Base-by-base conservation (phyloP, 108 stramenopile species). In the Licmophora abbreviata region DNA sequence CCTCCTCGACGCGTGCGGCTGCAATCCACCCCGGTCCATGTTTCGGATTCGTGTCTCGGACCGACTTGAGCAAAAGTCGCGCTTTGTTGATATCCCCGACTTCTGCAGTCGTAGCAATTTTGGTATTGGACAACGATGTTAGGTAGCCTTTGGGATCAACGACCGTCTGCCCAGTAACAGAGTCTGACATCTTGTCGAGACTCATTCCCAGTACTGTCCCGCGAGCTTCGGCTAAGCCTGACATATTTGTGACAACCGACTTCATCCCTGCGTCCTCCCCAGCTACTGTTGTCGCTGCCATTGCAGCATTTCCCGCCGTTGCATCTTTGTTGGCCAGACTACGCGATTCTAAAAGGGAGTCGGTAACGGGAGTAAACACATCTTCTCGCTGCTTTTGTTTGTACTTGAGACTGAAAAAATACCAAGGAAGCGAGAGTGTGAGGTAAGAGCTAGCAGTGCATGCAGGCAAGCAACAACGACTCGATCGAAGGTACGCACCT, bases 11-110 rank as follows among this genome's bases (percentile, higher is more conserved):
- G 14, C 98, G 69, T 6, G 97, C 96, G 1, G 94, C 81, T 8
- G 98, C 95, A 54, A 99, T 97, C 98, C 98, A 99, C 30, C 95
- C 96, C 0, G 93, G 97, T 1, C 78, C 93, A 66, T 99, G 96
- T 50, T 88, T 87, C 4, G 96, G 97, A 82, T 99, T 99, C 24
- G 95, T 99, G 53, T 95, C 79, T 0, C 95, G 81, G 0, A 97
- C 93, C 29, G 80, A 83, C 57, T 91, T 90, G 17, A 99, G 77
- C 26, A 99, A 61, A 8, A 96, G 65, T 25, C 97, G 78, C 12
- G 95, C 96, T 67, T 99, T 97, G 53, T 94, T 72, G 31, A 97
- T 88, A 64, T 98, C 97, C 2, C 92, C 93, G 7, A 99, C 77
- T 48, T 94, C 79, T 2, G 94, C 85, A 27, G 50, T 48, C 28